Evolutionary conservation across 495 filamentous ascomycete genomes (phyloP).

Genomic region (Trypethelium eluteriae): DNA sequence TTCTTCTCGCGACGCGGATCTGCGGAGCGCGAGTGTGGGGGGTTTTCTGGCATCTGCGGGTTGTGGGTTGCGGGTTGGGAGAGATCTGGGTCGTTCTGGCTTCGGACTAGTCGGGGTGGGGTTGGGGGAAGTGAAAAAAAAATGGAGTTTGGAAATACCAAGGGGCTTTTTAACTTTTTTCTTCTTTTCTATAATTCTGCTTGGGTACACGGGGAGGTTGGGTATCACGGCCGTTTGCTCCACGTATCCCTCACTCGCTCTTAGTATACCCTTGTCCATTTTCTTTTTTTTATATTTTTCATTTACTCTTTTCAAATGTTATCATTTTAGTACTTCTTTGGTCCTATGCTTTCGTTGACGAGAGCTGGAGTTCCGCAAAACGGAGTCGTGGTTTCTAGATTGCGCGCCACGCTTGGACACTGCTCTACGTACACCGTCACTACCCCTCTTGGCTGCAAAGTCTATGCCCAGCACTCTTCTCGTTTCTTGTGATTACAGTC

Average conservation of each 20-base stretch:
- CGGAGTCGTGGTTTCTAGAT: not conserved
- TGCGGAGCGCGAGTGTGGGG: not conserved
- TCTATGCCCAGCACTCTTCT: not conserved
- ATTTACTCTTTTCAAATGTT: not conserved
- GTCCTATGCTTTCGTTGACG: not conserved
- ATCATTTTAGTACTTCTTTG: not conserved
- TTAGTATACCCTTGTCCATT: conserved; percentile 1
- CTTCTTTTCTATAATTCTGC: not conserved
- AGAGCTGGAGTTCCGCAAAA: not conserved
- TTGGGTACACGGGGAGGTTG: not conserved
- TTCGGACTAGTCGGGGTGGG: not conserved
- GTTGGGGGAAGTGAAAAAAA: not conserved
- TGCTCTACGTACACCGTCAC: not conserved
- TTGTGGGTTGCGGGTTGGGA: not conserved
- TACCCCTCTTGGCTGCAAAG: not conserved
- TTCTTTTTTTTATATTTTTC: not conserved
- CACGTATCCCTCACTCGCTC: not conserved
- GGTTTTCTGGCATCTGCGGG: not conserved
- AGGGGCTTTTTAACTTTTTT: too few species aligned
- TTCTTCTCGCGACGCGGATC: not conserved
- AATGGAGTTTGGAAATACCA: not conserved
- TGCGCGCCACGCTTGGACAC: not conserved
- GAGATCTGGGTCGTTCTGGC: not conserved
- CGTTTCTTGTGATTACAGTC: not conserved
- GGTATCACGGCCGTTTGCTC: not conserved